Percentiles rank a stretch among this genome's conserved stretches.
These are phyloP conservation scores for Medicago truncatula DNA, from an alignment of 306 rosid species.

Conservation along the genomic window DNA sequence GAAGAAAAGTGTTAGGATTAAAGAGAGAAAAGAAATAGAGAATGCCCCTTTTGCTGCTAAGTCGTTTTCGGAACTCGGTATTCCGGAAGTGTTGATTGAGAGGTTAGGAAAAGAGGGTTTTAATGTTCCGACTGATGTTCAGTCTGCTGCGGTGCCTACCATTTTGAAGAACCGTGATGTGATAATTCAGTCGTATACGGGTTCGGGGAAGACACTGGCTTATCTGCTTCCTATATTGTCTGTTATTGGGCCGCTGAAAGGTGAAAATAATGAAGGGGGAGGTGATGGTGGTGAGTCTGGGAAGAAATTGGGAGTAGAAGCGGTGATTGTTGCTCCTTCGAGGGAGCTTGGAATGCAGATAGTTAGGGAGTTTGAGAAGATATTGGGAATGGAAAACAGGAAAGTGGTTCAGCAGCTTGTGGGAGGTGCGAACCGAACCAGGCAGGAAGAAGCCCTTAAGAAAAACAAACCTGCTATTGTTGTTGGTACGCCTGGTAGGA, in stretches of 20 bases:
- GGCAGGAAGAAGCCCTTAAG: slow-evolving; percentile 95
- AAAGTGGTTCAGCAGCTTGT: slow-evolving; percentile 92
- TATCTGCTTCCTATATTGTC: slow-evolving; percentile 86
- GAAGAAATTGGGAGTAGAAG: slow-evolving; percentile 78
- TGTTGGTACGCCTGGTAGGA: slow-evolving; percentile 95
- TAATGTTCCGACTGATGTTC: slow-evolving; percentile 81
- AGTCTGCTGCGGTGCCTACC: slow-evolving; percentile 83
- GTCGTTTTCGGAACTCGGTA: slow-evolving; percentile 85
- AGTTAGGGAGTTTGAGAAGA: slow-evolving; percentile 92
- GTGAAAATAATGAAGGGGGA: slow-evolving; percentile 22
- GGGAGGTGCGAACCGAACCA: slow-evolving; percentile 88
- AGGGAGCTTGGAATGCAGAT: slow-evolving; percentile 99
- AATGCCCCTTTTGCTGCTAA: slow-evolving; percentile 70
- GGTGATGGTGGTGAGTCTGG: slow-evolving; percentile 50
- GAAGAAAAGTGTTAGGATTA: slow-evolving; percentile 44
- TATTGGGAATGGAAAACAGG: slow-evolving; percentile 71
- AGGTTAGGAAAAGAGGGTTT: slow-evolving; percentile 81
- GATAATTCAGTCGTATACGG: slow-evolving; percentile 94
- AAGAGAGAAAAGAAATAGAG: slow-evolving; percentile 51
- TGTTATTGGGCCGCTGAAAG: slow-evolving; percentile 68
- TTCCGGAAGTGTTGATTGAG: slow-evolving; percentile 65
- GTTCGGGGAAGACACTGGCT: slow-evolving; percentile 92
- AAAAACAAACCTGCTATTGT: slow-evolving; percentile 87
- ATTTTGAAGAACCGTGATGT: slow-evolving; percentile 74
- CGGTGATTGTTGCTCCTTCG: slow-evolving; percentile 89